Evolutionary conservation across 1,284 basidiomycete genomes (phyloP).

Genomic region (Ceratorhiza oryzae-sativae): DNA sequence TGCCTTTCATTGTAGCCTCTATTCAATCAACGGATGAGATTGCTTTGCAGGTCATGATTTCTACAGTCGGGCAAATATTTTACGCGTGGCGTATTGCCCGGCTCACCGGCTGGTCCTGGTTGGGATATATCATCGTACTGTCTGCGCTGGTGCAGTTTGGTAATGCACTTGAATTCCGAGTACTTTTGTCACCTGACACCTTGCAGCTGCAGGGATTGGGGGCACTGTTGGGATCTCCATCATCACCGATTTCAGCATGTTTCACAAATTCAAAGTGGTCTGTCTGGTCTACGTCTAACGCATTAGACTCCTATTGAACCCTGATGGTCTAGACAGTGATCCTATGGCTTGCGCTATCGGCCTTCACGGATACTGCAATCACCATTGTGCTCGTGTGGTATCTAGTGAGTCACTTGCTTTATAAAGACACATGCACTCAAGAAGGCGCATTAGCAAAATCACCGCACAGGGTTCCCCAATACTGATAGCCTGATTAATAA

Average conservation of each 20-base stretch:
- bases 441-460: neutral
- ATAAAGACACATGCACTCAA: neutral
- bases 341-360: conserved; percentile 2
- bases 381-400: neutral
- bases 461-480: conserved; percentile 6
- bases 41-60: conserved; percentile 5
- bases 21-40: neutral
- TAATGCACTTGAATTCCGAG: neutral
- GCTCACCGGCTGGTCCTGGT: conserved; percentile 3
- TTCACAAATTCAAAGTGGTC: conserved; percentile 12
- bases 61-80: conserved; percentile 3
- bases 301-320: neutral
- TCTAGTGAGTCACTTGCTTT: neutral
- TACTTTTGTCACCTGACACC: neutral
- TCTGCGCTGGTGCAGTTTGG: conserved; percentile 4
- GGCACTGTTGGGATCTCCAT: conserved; percentile 5
- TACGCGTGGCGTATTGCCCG: conserved; percentile 19
- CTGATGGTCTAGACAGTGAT: neutral
- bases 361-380: neutral
- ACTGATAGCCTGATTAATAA: neutral
- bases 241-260: conserved; percentile 15
- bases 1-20: neutral
- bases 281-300: neutral
- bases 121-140: neutral
- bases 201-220: conserved; percentile 5